Conservation (phyloP, 1,284 basidiomycete genomes). For the Cryptococcus maquisensis region DNA sequence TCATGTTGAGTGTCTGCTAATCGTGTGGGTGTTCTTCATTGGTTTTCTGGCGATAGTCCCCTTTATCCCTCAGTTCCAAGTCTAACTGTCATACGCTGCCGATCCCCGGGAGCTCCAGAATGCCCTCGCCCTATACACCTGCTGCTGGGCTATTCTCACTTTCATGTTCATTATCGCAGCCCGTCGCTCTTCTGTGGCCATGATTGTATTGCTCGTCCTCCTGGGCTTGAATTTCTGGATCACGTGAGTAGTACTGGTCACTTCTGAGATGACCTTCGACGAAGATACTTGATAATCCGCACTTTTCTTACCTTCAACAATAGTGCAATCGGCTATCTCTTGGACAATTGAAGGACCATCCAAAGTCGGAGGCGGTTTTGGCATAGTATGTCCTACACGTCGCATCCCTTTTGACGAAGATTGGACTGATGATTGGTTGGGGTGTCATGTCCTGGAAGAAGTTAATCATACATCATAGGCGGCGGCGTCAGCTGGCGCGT, state of each 20-base stretch:
- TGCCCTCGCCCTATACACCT: conserved; percentile 51
- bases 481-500: no score
- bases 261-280: background rate
- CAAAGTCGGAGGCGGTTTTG: background rate
- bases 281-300: no score
- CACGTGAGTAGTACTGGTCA: conserved; percentile 33
- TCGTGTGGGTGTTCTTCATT: no score
- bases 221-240: conserved; percentile 57
- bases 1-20: background rate
- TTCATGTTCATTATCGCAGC: conserved; percentile 54
- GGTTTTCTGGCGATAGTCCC: no score
- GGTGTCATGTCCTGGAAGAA: no score
- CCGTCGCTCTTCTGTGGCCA: conserved; percentile 62
- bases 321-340: background rate
- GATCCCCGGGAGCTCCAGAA: conserved; percentile 49
- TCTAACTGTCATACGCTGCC: conserved; percentile 49
- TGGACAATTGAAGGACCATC: background rate
- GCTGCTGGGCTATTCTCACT: conserved; percentile 40
- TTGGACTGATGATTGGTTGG: no score
- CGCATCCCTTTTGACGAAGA: no score
- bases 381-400: background rate
- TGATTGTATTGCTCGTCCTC: conserved; percentile 66
- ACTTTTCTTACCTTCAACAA: no score
- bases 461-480: no score
- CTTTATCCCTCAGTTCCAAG: conserved; percentile 50